phyloP scores from a whole-genome alignment of 768 basidiomycete species.

The Mycena metata region DNA sequence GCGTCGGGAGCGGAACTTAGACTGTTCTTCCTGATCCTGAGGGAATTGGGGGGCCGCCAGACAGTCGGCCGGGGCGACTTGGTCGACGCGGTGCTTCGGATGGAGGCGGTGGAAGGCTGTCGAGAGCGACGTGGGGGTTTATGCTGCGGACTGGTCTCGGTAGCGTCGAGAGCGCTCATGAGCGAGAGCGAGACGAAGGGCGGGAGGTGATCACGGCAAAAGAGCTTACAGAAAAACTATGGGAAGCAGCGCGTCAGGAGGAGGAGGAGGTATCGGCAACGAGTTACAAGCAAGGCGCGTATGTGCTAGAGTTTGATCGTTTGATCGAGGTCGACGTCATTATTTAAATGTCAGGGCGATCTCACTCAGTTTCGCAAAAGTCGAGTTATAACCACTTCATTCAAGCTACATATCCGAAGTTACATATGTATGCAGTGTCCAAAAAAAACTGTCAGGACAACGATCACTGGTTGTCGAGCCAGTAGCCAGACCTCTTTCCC shows the following conservation, averaged over 20 bases:
- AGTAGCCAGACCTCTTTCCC: slow-evolving; percentile 35
- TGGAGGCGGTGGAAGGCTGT: slow-evolving; percentile 33
- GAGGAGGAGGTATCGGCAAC: too few relatives aligned
- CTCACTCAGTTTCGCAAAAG: too few relatives aligned
- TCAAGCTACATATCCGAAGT: slow-evolving; percentile 6
- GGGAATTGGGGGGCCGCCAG: slow-evolving; percentile 34
- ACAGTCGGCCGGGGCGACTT: slow-evolving; percentile 33
- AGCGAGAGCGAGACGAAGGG: slow-evolving; percentile 51
- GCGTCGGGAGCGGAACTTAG: slow-evolving; percentile 28
- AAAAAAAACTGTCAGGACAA: not conserved
- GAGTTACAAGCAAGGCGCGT: slow-evolving; percentile 8
- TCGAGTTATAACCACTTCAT: slow-evolving; percentile 28
- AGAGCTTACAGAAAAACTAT: slow-evolving; percentile 33
- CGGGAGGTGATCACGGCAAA: slow-evolving; percentile 24
- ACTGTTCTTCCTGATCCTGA: slow-evolving; percentile 30
- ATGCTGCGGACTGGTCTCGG: slow-evolving; percentile 11
- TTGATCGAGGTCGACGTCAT: too few relatives aligned
- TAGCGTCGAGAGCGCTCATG: slow-evolving; percentile 34
- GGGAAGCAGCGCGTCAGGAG: slow-evolving; percentile 33
- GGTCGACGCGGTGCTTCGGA: slow-evolving; percentile 34
- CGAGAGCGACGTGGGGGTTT: slow-evolving; percentile 30
- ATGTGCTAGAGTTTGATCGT: too few relatives aligned
- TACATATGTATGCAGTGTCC: not conserved
- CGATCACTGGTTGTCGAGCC: slow-evolving; percentile 34
- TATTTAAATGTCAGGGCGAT: too few relatives aligned